Evolutionary conservation across 2,329 filamentous ascomycete species (phyloP).

Genomic region (Hymenoscyphus repandus): DNA sequence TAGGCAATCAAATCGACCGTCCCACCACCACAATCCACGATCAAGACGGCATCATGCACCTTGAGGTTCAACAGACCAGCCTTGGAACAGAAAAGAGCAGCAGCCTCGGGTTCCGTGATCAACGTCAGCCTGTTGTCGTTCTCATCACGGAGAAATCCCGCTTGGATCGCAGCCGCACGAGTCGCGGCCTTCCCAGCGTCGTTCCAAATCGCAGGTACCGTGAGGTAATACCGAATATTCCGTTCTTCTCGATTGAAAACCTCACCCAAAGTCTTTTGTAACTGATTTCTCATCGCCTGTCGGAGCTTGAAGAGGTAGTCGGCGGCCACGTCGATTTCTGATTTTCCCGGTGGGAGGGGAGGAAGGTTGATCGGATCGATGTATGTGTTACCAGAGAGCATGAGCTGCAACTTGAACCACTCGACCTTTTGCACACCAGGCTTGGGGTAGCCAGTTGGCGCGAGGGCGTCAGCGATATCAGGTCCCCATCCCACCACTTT

Average conservation of each 20-base stretch:
- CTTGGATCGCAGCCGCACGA: conserved; percentile 90
- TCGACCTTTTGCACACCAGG: conserved; percentile 97
- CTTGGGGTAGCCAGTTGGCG: conserved; percentile 95
- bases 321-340: conserved; percentile 97
- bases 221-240: conserved; percentile 96
- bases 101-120: conserved; percentile 93
- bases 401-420: conserved; percentile 99
- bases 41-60: conserved; percentile 96
- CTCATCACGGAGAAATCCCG: conserved; percentile 92
- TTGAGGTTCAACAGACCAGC: conserved; percentile 93
- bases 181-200: conserved; percentile 97
- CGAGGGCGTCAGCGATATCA: conserved; percentile 93
- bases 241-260: conserved; percentile 97
- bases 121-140: conserved; percentile 95
- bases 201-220: conserved; percentile 99
- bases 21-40: conserved; percentile 96
- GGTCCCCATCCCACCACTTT: conserved; percentile 99
- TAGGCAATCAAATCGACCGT: conserved; percentile 99
- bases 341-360: conserved; percentile 94
- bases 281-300: conserved; percentile 90
- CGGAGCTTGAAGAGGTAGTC: conserved; percentile 98
- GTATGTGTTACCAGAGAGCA: conserved; percentile 98
- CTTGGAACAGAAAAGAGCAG: conserved; percentile 96
- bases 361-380: conserved; percentile 99
- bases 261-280: conserved; percentile 94